Evolutionary conservation across 2,329 filamentous ascomycete genomes (phyloP).

Genomic region (Aureobasidium sp.): DNA sequence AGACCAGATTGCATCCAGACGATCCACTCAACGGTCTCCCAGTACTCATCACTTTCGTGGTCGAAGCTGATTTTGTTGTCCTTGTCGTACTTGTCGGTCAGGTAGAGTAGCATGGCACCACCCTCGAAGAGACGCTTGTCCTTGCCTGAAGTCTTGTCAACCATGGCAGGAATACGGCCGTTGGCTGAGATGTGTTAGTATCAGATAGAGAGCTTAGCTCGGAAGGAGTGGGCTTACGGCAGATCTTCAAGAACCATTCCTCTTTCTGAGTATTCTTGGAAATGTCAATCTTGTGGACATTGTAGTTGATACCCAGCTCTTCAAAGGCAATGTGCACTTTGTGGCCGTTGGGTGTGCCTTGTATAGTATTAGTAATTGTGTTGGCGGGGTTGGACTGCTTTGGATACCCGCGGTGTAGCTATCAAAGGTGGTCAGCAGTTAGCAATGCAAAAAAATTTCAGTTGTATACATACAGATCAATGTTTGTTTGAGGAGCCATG

Average conservation of each 20-base stretch:
- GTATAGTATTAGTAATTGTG: neutral
- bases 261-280: slow-evolving; percentile 38
- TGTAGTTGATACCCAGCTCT: slow-evolving; percentile 27
- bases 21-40: slow-evolving; percentile 39
- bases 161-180: slow-evolving; percentile 40
- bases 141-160: slow-evolving; percentile 28
- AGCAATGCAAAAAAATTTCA: neutral
- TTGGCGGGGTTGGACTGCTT: no score
- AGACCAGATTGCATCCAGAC: slow-evolving; percentile 37
- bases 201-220: neutral
- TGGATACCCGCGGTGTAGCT: slow-evolving; percentile 20
- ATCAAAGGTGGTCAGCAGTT: neutral
- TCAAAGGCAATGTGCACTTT: slow-evolving; percentile 28
- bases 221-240: slow-evolving; percentile 24
- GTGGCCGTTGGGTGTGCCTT: slow-evolving; percentile 28
- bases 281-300: slow-evolving; percentile 34
- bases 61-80: slow-evolving; percentile 35
- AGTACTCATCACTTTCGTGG: slow-evolving; percentile 35
- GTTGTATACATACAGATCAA: slow-evolving; percentile 9
- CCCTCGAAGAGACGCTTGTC: slow-evolving; percentile 35
- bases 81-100: slow-evolving; percentile 36
- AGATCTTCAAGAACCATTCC: slow-evolving; percentile 39
- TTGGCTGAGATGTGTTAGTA: slow-evolving; percentile 27
- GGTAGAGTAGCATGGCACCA: slow-evolving; percentile 39
- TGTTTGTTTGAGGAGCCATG: slow-evolving; percentile 13